Base-by-base conservation (phyloP, 2,329 filamentous ascomycete genomes). In the Colletotrichum sidae region DNA sequence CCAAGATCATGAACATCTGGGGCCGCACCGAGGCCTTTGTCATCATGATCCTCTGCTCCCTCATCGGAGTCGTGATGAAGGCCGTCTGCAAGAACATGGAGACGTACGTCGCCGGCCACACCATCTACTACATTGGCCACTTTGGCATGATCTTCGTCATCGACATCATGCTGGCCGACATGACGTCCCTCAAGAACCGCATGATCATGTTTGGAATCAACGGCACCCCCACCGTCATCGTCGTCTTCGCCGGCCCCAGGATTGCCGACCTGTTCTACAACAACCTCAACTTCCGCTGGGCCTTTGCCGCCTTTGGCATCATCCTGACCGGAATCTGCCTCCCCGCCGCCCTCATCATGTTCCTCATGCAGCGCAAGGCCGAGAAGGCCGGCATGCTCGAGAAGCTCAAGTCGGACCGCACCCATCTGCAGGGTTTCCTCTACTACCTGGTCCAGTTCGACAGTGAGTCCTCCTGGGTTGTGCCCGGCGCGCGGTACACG, bases 91-190 rank as follows among this genome's bases (percentile, higher is more conserved):
- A 83, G 45, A 84, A 84, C 66, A 80, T 90, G 45, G 78, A 84
- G 63, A 85, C 84, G 2, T 90, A 88, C 72, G 83, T 84, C 53
- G 87, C 86, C 6, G 88, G 84, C 17, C 81, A 89, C 69, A 86
- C 90, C 11, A 86, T 92, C 67, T 90, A 90, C 72, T 87, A 84
- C 72, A 83, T 89, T 51, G 90, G 90, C 25, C 76, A 80, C 64
- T 72, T 78, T 7, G 80, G 78, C 13, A 69, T 82, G n/a, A 67
- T 72, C 6, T 82, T 80, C 70, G 72, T 80, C 53, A 74, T 82
- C 63, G 68, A 74, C 52, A 75, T 83, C 61, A 78, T 83, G 67
- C 68, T 81, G 10, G 78, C 81, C 55, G 81, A 83, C 60, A 81
- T 77, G 68, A 81, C 76, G 5, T 76, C 73, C n/a, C 73, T 83